A percentile compares a stretch with the other conserved stretches of the same genome.
Conservation (phyloP, 2,329 filamentous ascomycete genomes). For the Teratosphaeria gauchensis region DNA sequence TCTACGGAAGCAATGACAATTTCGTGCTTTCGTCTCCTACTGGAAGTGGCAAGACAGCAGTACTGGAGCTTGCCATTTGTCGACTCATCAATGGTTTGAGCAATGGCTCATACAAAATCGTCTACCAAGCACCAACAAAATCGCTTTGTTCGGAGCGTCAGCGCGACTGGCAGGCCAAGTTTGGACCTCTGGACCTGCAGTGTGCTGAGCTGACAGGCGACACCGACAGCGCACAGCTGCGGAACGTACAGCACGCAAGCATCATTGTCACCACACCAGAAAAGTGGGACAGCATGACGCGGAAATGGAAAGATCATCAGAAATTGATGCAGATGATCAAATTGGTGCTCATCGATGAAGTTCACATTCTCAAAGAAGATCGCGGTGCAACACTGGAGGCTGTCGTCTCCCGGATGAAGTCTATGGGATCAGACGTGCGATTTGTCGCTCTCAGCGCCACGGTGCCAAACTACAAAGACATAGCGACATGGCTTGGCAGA, state of each 20-base stretch:
- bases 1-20: slow-evolving; percentile 63
- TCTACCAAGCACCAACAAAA: slow-evolving; percentile 80
- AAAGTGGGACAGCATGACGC: slow-evolving; percentile 84
- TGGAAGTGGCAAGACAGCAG: slow-evolving; percentile 73
- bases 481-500: slow-evolving; percentile 69
- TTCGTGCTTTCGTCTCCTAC: slow-evolving; percentile 74
- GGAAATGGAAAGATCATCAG: slow-evolving; percentile 75
- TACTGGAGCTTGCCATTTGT: slow-evolving; percentile 76
- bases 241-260: slow-evolving; percentile 60
- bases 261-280: slow-evolving; percentile 84
- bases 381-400: slow-evolving; percentile 74
- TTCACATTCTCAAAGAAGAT: slow-evolving; percentile 73
- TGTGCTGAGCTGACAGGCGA: slow-evolving; percentile 77
- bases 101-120: slow-evolving; percentile 61
- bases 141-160: slow-evolving; percentile 69
- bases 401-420: slow-evolving; percentile 81
- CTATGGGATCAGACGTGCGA: slow-evolving; percentile 61
- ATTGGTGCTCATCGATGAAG: slow-evolving; percentile 77
- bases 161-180: slow-evolving; percentile 69
- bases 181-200: slow-evolving; percentile 54
- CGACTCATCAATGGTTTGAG: slow-evolving; percentile 50
- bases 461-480: slow-evolving; percentile 70
- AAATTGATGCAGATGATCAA: slow-evolving; percentile 66
- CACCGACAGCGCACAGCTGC: slow-evolving; percentile 57
- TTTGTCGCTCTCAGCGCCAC: slow-evolving; percentile 78